A percentile compares a stretch with the other conserved stretches of the same genome.
Conservation (phyloP, 2,329 filamentous ascomycete genomes). For the Teratosphaeria gauchensis region DNA sequence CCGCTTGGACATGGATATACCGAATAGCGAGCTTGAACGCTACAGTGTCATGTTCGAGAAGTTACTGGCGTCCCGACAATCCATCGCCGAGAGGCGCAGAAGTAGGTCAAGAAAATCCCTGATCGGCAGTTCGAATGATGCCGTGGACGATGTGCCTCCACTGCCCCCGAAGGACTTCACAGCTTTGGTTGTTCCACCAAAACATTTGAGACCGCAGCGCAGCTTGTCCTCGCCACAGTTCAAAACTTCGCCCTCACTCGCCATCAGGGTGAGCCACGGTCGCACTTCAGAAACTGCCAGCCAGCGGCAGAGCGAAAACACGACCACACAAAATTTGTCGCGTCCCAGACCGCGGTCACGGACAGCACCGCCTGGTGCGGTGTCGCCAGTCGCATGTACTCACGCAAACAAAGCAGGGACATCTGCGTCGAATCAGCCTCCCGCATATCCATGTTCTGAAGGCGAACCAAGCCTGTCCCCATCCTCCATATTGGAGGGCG, state of each 20-base stretch:
- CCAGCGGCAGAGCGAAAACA: not conserved
- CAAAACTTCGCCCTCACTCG: conserved; percentile 5
- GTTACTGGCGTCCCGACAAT: conserved; percentile 46
- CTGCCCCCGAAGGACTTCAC: not conserved
- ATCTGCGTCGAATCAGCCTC: not conserved
- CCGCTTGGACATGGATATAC: conserved; percentile 66
- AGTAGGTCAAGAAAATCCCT: conserved; percentile 11
- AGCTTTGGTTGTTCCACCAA: not conserved
- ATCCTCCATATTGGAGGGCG: conserved; percentile 1
- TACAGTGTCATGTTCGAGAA: conserved; percentile 91
- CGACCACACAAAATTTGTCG: conserved; percentile 10
- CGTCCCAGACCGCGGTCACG: conserved; percentile 16
- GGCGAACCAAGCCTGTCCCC: conserved; percentile 3
- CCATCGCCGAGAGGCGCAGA: conserved; percentile 23
- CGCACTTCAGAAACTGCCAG: too few relatives aligned
- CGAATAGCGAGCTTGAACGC: conserved; percentile 67
- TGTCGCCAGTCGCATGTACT: conserved; percentile 5
- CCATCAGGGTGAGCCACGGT: conserved; percentile 5
- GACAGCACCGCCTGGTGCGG: conserved; percentile 16
- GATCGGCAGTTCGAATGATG: not conserved
- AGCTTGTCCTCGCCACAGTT: conserved; percentile 11
- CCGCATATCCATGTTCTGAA: conserved; percentile 8
- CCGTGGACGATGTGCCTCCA: not conserved
- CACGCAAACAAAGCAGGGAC: not conserved
- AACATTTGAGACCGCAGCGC: conserved; percentile 1